Base-by-base conservation (phyloP, 805 yeast genomes). In the Cyberlindnera mississippiensis region DNA sequence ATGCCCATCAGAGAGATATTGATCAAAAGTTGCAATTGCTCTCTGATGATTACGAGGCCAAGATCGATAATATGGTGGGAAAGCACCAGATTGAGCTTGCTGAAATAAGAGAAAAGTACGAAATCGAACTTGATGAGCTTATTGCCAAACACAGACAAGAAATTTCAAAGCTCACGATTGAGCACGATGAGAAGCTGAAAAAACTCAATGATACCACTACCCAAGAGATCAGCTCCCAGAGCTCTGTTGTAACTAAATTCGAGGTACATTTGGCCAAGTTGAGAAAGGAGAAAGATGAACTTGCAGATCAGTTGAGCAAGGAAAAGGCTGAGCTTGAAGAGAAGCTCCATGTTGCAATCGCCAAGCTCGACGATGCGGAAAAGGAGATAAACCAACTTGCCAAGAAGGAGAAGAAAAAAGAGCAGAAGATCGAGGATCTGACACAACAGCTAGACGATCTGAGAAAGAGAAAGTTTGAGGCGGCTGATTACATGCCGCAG, bases 1-100 rank as follows among this genome's bases (percentile, higher is more conserved):
- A 59, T 24, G n/a, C 46, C 2, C 55, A 56, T 16, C 46, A 35
- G 42, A 38, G 12, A 20, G 59, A 44, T 42, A 57, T 53, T 29
- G 71, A 57, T 51, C 51, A 40, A 33, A 70, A 56, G 46, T 49
- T 58, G 41, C 58, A 51, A 35, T 59, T 55, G 17, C 44, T 66
- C 12, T 59, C 67, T 0, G 47, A 45, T n/a, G 62, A 60, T 28
- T 66, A 64, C 35, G 67, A 63, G 27, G 49, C 51, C 5, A 61
- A 56, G 37, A 37, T 68, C 3, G 45, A 52, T 12, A 53, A 49
- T 4, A 45, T 59, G 53, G 56, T 58, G 29, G 28, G 19, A 14
- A 38, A 37, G 12, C 35, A 35, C 15, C n/a, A 16, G 6, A 16
- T 14, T 2, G 37, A 17, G 20, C 29, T 35, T 12, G 18, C 31